Base-by-base conservation (phyloP, 768 basidiomycete genomes). In the Hypholoma sublateritium region DNA sequence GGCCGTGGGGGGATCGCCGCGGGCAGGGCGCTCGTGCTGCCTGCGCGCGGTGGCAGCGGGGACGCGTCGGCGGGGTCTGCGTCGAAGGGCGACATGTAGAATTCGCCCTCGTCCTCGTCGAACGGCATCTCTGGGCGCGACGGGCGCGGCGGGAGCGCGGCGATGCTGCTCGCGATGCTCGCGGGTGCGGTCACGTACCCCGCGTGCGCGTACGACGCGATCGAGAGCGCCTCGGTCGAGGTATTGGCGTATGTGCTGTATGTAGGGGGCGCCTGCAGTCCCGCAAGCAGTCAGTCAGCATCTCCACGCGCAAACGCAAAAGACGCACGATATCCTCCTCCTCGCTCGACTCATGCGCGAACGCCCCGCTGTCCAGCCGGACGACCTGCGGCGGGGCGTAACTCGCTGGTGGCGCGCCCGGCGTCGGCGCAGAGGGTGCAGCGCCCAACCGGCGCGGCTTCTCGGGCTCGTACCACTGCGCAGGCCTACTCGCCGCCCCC, bases 301-400 rank as follows among this genome's bases (percentile, higher is more conserved):
- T 28, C 17, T 24, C 44, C 25, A 9, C 11, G 8, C 19, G 32
- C 7, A n/a, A 11, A 17, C 35, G 36, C 14, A 32, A 39, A 1
- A 3, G 14, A 28, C 22, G 25, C 19, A 46, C 11, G 17, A 56
- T 53, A 47, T 62, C 52, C 28, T 53, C 59, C 22, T 56, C 59
- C 9, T 56, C 52, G 12, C 45, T 52, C 35, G 41, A 45, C 25
- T 44, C 49, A 16, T 53, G 32, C 24, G 25, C 48, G 21, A 57
- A 43, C 7, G 59, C 51, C 9, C 44, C 55, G 47, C 58, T 62
- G 37, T 66, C 61, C 16, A 67, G 54, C 17, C 64, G 60, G n/a
- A 67, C 62, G 2, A 65, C 64, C 21, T 59, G 52, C 12, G 63
- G 66, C n/a, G 64, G 63, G 4, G 60, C 58, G n/a, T 32, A 32